Evolutionary conservation across 176 grass and related monocot species (phyloP), one percentile per base, ranked within the genome.

Genomic region (Eremochloa ophiuroides): DNA sequence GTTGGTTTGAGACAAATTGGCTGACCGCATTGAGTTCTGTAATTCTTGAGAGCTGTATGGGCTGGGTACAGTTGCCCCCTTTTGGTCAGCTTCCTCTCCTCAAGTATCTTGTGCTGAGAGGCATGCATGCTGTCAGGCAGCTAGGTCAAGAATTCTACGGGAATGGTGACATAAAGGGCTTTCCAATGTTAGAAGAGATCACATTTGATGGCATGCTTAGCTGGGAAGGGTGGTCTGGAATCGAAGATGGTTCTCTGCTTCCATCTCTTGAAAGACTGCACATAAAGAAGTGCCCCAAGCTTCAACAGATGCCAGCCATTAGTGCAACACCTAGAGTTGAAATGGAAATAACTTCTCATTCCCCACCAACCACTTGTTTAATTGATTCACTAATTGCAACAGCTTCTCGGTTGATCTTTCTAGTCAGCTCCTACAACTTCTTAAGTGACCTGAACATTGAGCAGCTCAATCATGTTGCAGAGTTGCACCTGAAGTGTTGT

Each of bases 81-180:
- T 33, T 89, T 8, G 91, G 91, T 33, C 87, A 93, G 50, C 84
- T 93, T 75, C 83, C 84, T 42, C 79, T 77, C 55, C 87, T 93
- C 18, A 50, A 77, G 30, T 9, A 73, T 82, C 81, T 93, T 56
- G 53, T 31, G 12, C 23, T 90, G 33, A 87, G 73, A 25, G n/a
- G 39, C 12, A 85, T 93, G 87, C 25, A 65, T 78, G 66, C 58
- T 61, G 38, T 93, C 39, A 47, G 2, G 37, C 2, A 69, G 37
- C 65, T 82, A 64, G 82, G 39, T 60, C 18, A 75, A 72, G 71
- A 90, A 39, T 85, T 93, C 26, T 93, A 93, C 53, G 84, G 84
- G n/a, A 81, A 62, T 35, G 72, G 72, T 47, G 75, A 53, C 3
- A 74, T 2, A 16, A 84, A 81, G 27, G 71, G 84, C 1, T 93